These are phyloP conservation scores for Cerioporus squamosus DNA, from an alignment of 1,284 basidiomycete genomes.

Conservation along the genomic window DNA sequence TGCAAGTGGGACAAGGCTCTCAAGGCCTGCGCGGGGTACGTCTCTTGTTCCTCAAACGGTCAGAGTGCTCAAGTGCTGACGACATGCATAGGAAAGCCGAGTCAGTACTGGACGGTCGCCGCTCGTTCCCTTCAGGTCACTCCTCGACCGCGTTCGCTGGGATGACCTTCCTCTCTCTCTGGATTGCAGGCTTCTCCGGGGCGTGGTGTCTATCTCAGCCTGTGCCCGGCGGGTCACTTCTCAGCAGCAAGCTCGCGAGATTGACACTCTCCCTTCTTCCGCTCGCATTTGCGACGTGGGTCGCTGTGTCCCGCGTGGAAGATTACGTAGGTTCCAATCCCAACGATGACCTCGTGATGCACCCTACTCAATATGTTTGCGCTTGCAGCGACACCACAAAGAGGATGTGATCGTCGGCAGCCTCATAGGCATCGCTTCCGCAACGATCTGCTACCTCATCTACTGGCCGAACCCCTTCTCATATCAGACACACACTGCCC, in stretches of 20 bases:
- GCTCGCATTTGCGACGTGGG: constrained; percentile 60
- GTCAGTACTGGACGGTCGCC: constrained; percentile 53
- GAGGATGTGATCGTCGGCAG: constrained; percentile 70
- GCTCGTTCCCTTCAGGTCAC: constrained; percentile 72
- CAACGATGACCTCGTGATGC: not conserved
- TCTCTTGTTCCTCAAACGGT: not conserved
- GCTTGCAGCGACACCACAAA: constrained; percentile 63
- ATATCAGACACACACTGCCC: constrained; percentile 4
- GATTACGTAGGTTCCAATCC: constrained; percentile 59
- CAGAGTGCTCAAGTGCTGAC: not conserved
- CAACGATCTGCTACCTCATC: constrained; percentile 55
- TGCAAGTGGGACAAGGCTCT: constrained; percentile 60
- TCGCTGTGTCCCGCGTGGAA: constrained; percentile 64
- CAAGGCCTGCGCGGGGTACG: constrained; percentile 59
- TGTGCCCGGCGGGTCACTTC: constrained; percentile 39
- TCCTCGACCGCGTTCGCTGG: constrained; percentile 68
- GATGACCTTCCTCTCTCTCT: constrained; percentile 66
- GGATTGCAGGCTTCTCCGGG: constrained; percentile 65
- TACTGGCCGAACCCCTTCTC: constrained; percentile 70
- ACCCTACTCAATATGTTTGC: not conserved
- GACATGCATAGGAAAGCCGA: constrained; percentile 39
- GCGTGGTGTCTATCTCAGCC: constrained; percentile 59
- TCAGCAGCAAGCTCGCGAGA: constrained; percentile 53
- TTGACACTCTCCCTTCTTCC: constrained; percentile 56
- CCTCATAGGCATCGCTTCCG: constrained; percentile 56